A percentile compares a stretch with the other conserved stretches of the same genome.
Conservation (phyloP, 345 rosid genomes). For the Eucalyptus shirleyi region DNA sequence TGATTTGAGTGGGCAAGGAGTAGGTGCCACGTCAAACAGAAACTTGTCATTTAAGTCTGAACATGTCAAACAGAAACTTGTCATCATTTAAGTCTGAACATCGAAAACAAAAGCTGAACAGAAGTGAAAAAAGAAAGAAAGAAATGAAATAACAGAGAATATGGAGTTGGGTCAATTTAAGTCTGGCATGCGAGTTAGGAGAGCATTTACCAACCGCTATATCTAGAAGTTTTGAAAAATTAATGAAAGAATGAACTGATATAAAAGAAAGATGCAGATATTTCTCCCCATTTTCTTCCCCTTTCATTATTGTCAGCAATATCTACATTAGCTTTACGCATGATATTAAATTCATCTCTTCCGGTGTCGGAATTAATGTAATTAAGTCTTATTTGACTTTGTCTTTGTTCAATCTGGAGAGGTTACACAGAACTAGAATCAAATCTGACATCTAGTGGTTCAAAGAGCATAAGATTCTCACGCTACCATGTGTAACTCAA, state of each 20-base stretch:
- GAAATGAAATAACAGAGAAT: not conserved
- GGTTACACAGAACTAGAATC: not conserved
- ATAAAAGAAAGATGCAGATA: not conserved
- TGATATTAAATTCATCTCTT: not conserved
- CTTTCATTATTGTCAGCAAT: not conserved
- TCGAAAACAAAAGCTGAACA: not conserved
- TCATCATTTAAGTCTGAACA: too few species aligned
- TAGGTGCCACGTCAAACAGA: not conserved
- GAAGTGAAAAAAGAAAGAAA: not conserved
- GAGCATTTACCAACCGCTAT: not conserved
- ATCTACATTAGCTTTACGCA: not conserved
- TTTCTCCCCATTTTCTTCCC: not conserved
- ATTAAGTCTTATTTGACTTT: not conserved
- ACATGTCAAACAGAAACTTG: too few species aligned
- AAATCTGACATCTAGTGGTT: not conserved
- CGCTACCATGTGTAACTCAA: not conserved
- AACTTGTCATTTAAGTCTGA: not conserved
- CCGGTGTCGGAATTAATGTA: not conserved
- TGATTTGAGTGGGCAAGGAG: not conserved
- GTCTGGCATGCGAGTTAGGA: not conserved
- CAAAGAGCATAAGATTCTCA: not conserved
- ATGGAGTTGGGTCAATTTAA: not conserved
- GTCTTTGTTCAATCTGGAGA: not conserved
- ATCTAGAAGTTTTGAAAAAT: not conserved
- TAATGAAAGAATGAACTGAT: not conserved